Evolutionary conservation across 2,329 filamentous ascomycete genomes (phyloP).

Genomic region (Xylariales sp.): DNA sequence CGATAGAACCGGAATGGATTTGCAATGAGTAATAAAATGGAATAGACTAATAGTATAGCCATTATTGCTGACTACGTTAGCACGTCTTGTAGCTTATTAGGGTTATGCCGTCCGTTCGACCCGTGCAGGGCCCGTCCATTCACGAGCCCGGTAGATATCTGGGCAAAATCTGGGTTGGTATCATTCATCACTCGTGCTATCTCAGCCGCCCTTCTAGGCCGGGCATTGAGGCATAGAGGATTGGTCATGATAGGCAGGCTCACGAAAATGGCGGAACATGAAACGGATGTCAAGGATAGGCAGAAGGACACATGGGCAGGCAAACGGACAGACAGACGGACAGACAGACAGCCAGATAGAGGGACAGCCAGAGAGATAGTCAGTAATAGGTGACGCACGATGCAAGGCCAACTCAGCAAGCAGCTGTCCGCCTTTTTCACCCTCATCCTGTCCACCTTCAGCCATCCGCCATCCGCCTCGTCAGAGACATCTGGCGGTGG

Average conservation of each 20-base stretch:
- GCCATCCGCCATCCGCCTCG: conserved; percentile 20
- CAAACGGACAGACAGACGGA: conserved; percentile 6
- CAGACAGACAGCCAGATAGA: conserved; percentile 6
- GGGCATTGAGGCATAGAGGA: too few species aligned
- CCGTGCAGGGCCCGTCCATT: conserved; percentile 5
- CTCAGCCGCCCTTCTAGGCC: too few species aligned
- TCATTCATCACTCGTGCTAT: too few species aligned
- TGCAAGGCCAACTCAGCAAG: conserved; percentile 47
- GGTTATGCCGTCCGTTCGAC: neutral
- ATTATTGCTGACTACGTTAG: conserved; percentile 21
- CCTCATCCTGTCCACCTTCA: conserved; percentile 12
- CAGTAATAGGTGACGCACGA: conserved; percentile 43
- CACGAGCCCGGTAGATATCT: neutral
- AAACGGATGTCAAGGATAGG: conserved; percentile 8
- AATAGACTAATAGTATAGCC: neutral
- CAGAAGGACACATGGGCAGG: conserved; percentile 3
- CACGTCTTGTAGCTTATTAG: neutral
- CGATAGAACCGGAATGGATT: conserved; percentile 12
- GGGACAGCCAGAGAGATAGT: neutral
- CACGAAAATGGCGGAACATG: conserved; percentile 22
- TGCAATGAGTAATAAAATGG: conserved; percentile 1
- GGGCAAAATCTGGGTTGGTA: too few species aligned
- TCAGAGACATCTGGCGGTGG: conserved; percentile 32
- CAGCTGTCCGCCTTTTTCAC: conserved; percentile 35
- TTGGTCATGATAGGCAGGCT: neutral